phyloP scores from a whole-genome alignment of 352 stramenopile species.

The Aphanomyces euteiches region DNA sequence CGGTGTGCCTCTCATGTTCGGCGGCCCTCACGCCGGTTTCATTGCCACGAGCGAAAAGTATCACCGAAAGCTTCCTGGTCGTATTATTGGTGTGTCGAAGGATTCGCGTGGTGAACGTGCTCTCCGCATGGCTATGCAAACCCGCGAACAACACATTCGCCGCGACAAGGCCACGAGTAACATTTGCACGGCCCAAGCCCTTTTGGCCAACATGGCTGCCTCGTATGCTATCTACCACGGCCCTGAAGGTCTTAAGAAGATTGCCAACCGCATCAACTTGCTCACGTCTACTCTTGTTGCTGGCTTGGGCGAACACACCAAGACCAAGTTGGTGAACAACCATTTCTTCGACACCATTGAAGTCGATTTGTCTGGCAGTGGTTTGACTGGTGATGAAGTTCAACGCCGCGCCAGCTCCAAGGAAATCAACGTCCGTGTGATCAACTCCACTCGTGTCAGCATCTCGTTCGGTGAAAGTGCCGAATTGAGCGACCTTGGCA shows the following conservation, averaged over 20 bases:
- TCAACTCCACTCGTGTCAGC: constrained; percentile 85
- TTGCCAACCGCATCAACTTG: constrained; percentile 92
- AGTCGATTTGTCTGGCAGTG: constrained; percentile 82
- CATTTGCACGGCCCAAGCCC: constrained; percentile 98
- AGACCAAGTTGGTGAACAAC: constrained; percentile 54
- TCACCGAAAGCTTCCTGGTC: constrained; percentile 95
- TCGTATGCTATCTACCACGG: constrained; percentile 99
- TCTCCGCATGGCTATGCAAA: constrained; percentile 99
- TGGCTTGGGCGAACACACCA: constrained; percentile 83
- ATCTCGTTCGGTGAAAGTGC: constrained; percentile 97
- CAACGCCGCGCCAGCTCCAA: constrained; percentile 53
- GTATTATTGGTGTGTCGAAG: constrained; percentile 98
- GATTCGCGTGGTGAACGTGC: constrained; percentile 94
- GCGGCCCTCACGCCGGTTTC: constrained; percentile 97
- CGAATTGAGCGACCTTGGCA: constrained; percentile 84
- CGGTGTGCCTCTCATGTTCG: constrained; percentile 99
- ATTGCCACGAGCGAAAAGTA: constrained; percentile 95
- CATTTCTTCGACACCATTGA: constrained; percentile 98
- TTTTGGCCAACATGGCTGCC: constrained; percentile 98
- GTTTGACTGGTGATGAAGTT: constrained; percentile 73
- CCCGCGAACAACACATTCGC: constrained; percentile 98
- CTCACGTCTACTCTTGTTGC: constrained; percentile 86
- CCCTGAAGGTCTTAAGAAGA: constrained; percentile 91
- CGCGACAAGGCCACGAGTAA: constrained; percentile 99
- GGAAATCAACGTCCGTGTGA: constrained; percentile 85